A percentile compares a stretch with the other conserved stretches of the same genome.
These are phyloP conservation scores for Fusarium sarcochroum DNA, from an alignment of 2,329 filamentous ascomycete species.

Conservation along the genomic window DNA sequence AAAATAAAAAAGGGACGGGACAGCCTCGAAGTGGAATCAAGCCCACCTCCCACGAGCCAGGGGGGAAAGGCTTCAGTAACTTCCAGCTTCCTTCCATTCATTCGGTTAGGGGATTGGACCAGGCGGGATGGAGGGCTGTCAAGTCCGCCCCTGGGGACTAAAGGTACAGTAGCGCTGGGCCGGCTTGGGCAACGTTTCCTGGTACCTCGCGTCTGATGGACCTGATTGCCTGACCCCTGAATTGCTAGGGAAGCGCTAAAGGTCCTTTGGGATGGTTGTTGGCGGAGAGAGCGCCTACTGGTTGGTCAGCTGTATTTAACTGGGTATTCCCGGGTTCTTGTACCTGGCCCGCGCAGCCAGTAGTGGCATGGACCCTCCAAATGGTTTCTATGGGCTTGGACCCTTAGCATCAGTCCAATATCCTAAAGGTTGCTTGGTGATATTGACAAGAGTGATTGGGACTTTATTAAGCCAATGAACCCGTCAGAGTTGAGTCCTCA, in stretches of 20 bases:
- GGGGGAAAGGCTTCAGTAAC: constrained; percentile 25
- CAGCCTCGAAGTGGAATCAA: constrained; percentile 35
- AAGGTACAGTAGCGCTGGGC: constrained; percentile 40
- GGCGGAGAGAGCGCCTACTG: constrained; percentile 39
- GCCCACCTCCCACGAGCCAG: constrained; percentile 23
- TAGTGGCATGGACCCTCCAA: constrained; percentile 39
- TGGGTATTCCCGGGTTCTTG: constrained; percentile 28
- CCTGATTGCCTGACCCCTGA: constrained; percentile 41
- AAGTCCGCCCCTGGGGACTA: constrained; percentile 39
- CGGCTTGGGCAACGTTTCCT: constrained; percentile 30
- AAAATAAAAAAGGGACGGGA: constrained; percentile 36
- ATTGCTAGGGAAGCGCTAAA: constrained; percentile 24
- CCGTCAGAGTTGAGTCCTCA: constrained; percentile 13
- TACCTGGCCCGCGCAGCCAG: constrained; percentile 42
- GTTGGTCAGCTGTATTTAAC: constrained; percentile 17
- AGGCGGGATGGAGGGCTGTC: constrained; percentile 42
- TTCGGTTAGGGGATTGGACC: constrained; percentile 12
- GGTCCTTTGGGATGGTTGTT: constrained; percentile 13
- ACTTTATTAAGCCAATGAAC: constrained; percentile 2
- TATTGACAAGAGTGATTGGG: constrained; percentile 5
- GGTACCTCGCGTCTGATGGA: constrained; percentile 37
- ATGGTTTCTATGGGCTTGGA: constrained; percentile 32
- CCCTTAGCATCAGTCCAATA: constrained; percentile 40
- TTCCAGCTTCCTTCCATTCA: constrained; percentile 39
- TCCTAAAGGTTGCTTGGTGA: constrained; percentile 18